These are phyloP conservation scores for Byssoonygena ceratinophila DNA, from an alignment of 2,329 filamentous ascomycete genomes.

Conservation along the genomic window DNA sequence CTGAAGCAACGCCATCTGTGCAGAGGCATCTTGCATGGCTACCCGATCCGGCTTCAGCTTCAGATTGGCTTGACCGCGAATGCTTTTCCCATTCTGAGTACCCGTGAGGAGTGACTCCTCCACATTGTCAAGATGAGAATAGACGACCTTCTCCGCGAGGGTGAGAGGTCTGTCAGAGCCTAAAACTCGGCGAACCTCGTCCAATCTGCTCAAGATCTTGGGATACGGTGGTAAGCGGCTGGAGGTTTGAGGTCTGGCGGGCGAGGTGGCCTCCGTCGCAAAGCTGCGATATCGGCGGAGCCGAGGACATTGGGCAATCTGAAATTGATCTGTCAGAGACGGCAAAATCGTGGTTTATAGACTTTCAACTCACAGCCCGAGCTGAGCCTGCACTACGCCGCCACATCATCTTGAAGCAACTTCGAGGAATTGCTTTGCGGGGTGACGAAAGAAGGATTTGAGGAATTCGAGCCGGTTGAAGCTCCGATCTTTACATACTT, in stretches of 20 bases:
- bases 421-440: not conserved
- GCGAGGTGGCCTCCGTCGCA: conserved; percentile 14
- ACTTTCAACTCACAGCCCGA: conserved; percentile 1
- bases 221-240: conserved; percentile 65
- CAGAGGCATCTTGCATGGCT: conserved; percentile 97
- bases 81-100: conserved; percentile 71
- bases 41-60: conserved; percentile 96
- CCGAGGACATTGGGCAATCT: conserved; percentile 14
- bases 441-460: not conserved
- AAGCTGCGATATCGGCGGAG: conserved; percentile 13
- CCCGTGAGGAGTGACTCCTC: conserved; percentile 77
- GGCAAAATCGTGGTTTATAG: not conserved
- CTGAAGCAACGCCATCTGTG: conserved; percentile 95
- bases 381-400: conserved; percentile 5
- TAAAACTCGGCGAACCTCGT: conserved; percentile 63
- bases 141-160: conserved; percentile 94
- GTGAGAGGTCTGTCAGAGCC: conserved; percentile 57
- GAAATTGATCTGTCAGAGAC: not conserved
- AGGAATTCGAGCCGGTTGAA: not conserved
- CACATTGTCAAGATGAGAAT: conserved; percentile 81
- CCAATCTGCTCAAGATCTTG: conserved; percentile 66
- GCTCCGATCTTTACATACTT: conserved; percentile 5
- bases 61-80: conserved; percentile 81
- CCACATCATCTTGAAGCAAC: conserved; percentile 11
- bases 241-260: not conserved